Evolutionary conservation across 1,139 yeast species (phyloP).

Genomic region (Geotrichum europaeum): DNA sequence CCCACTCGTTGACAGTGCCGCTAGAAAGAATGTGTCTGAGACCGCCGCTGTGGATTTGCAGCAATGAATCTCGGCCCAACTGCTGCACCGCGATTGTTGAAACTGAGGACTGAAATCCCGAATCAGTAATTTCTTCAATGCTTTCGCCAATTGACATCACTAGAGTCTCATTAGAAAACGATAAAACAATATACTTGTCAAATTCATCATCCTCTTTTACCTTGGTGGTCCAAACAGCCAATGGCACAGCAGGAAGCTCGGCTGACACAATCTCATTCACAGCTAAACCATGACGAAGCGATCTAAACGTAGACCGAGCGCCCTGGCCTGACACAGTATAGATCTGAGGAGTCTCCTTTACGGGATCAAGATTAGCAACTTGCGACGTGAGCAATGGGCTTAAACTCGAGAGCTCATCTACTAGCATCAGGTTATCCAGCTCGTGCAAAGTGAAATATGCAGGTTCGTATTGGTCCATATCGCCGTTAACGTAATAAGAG

Average conservation of each 20-base stretch:
- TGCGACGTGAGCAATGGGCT: conserved; percentile 54
- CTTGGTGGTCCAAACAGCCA: conserved; percentile 56
- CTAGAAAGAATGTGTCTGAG: conserved; percentile 53
- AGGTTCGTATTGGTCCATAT: conserved; percentile 28
- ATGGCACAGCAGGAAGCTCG: conserved; percentile 62
- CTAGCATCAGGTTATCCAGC: conserved; percentile 53
- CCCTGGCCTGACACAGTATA: conserved; percentile 39
- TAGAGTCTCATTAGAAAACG: conserved; percentile 63
- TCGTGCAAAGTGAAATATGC: conserved; percentile 32
- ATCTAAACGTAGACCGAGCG: conserved; percentile 44
- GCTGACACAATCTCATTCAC: conserved; percentile 62
- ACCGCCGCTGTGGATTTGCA: conserved; percentile 73
- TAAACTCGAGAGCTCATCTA: conserved; percentile 48
- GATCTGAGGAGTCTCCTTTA: conserved; percentile 36
- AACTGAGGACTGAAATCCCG: conserved; percentile 51
- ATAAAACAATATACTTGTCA: conserved; percentile 62
- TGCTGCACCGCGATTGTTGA: conserved; percentile 67
- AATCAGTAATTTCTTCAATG: conserved; percentile 68
- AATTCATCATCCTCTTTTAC: conserved; percentile 40
- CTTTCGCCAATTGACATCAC: conserved; percentile 74
- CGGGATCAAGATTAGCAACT: conserved; percentile 34
- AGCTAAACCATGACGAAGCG: conserved; percentile 54
- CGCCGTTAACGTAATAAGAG: conserved; percentile 30
- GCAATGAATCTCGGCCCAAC: conserved; percentile 56
- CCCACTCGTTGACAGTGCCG: conserved; percentile 57